Base-by-base conservation (phyloP, 805 yeast genomes). In the Schizosaccharomyces osmophilus region DNA sequence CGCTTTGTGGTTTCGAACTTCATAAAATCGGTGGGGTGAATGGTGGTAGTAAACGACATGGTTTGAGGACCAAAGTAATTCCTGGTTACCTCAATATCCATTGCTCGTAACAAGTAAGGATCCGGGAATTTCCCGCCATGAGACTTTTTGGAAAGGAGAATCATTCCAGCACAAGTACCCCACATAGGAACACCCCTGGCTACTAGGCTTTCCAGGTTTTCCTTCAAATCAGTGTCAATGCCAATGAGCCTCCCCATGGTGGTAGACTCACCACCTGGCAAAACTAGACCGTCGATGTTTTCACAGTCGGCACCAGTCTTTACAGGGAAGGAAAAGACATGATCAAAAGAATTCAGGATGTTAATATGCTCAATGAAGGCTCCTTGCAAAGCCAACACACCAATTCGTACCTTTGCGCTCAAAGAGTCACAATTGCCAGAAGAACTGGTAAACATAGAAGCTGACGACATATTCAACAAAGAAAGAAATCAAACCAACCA, bases 121-220 rank as follows among this genome's bases (percentile, higher is more conserved):
- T 78, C 76, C 0, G 73, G 75, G 59, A 65, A 64, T 6, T 71
- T 66, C 31, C 76, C 75, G 24, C 81, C 83, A 66, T 79, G 77
- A 17, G 75, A 72, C 45, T 82, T 73, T 6, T 77, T 73, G 6
- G 88, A 77, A 29, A 85, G 72, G 64, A 84, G 75, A 61, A 85
- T 85, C 65, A 85, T 72, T 2, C 94, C 94, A 2, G 94, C 94
- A 70, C 94, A 85, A 0, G 94, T 85, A 0, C 94, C 94, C 94
- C 94, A 85, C 13, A 81, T 77, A 1, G 85, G 82, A 63, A 77
- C 78, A 24, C 0, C 89, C 82, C 82, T 39, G 83, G 78, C 68
- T 82, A 87, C 26, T 87, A 87, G 13, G 79, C 79, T 57, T 8
- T 32, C 22, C 5, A 59, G 15, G 31, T n/a, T 13, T 19, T 29